Percentiles rank a stretch among this genome's conserved stretches.
These are phyloP conservation scores for Tricholoma matsutake DNA, from an alignment of 768 basidiomycete genomes.

Conservation along the genomic window DNA sequence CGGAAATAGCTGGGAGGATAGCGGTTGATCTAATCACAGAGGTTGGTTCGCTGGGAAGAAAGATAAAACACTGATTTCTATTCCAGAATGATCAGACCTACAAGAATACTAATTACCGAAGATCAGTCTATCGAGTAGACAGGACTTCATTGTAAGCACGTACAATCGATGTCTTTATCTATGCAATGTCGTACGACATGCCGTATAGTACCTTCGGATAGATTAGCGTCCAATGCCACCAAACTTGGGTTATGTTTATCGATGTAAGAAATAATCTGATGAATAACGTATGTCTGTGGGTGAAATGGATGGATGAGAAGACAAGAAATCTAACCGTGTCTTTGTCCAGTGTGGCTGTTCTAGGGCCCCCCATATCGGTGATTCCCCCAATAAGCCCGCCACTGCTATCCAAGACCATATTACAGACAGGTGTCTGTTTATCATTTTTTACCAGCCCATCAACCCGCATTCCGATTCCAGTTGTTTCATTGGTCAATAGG, in stretches of 20 bases:
- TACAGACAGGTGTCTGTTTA: slow-evolving; percentile 76
- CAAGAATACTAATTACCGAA: slow-evolving; percentile 63
- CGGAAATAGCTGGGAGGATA: slow-evolving; percentile 62
- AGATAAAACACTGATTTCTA: slow-evolving; percentile 2
- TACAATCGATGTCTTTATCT: slow-evolving; percentile 50
- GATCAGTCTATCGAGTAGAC: neutral
- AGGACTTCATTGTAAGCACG: slow-evolving; percentile 20
- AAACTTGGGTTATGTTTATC: slow-evolving; percentile 47
- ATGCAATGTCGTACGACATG: slow-evolving; percentile 51
- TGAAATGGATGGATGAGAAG: neutral
- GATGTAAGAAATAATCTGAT: slow-evolving; percentile 53
- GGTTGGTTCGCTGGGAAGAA: slow-evolving; percentile 78
- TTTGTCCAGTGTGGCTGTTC: slow-evolving; percentile 47
- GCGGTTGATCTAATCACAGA: slow-evolving; percentile 76
- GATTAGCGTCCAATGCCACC: slow-evolving; percentile 76
- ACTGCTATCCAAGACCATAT: slow-evolving; percentile 69
- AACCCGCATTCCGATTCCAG: slow-evolving; percentile 67
- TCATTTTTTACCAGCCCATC: slow-evolving; percentile 61
- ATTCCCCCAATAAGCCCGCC: slow-evolving; percentile 83
- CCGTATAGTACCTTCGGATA: slow-evolving; percentile 51
- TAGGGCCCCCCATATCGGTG: slow-evolving; percentile 74
- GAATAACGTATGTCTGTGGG: neutral
- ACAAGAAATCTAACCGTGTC: slow-evolving; percentile 35
- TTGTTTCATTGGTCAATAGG: slow-evolving; percentile 56
- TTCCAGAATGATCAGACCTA: slow-evolving; percentile 30